Conservation (phyloP, 2,329 filamentous ascomycete species). For the Tricladium varicosporioides region DNA sequence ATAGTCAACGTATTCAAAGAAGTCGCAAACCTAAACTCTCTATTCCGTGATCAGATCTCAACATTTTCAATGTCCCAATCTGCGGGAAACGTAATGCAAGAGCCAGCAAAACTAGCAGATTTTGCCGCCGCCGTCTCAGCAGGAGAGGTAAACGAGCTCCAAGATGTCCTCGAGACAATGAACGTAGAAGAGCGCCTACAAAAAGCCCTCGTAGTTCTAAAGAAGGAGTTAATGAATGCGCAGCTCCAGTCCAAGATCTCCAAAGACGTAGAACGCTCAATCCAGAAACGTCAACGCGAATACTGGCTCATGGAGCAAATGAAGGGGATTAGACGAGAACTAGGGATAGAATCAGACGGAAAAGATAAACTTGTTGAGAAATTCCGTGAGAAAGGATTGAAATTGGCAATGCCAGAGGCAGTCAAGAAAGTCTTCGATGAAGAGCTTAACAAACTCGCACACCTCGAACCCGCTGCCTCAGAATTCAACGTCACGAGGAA, state of each 20-base stretch:
- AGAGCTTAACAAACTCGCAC: conserved; percentile 93
- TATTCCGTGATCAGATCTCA: conserved; percentile 96
- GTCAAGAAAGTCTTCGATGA: conserved; percentile 98
- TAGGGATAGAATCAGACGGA: conserved; percentile 94
- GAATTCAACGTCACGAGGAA: conserved; percentile 99
- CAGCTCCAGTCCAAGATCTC: conserved; percentile 96
- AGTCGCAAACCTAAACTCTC: conserved; percentile 86
- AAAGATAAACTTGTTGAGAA: conserved; percentile 98
- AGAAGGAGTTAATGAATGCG: conserved; percentile 98
- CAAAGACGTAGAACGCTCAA: conserved; percentile 96
- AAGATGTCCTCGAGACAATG: conserved; percentile 84
- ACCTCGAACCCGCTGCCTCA: conserved; percentile 91
- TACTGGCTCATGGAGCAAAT: conserved; percentile 99
- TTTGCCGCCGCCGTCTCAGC: conserved; percentile 97
- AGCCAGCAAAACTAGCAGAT: conserved; percentile 92
- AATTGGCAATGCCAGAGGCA: conserved; percentile 93
- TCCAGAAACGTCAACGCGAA: conserved; percentile 93
- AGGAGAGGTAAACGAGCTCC: conserved; percentile 86
- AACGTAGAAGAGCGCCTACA: conserved; percentile 91
- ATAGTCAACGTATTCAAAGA: conserved; percentile 99
- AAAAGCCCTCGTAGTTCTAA: conserved; percentile 87
- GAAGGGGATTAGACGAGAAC: conserved; percentile 94
- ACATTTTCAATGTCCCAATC: conserved; percentile 96
- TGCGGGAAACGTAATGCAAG: conserved; percentile 89
- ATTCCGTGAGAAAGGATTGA: conserved; percentile 92